Percentiles rank a stretch among this genome's conserved stretches.
Evolutionary conservation across 192 early-diverging fungal genomes (phyloP).

Genomic region (Endogone sp.): DNA sequence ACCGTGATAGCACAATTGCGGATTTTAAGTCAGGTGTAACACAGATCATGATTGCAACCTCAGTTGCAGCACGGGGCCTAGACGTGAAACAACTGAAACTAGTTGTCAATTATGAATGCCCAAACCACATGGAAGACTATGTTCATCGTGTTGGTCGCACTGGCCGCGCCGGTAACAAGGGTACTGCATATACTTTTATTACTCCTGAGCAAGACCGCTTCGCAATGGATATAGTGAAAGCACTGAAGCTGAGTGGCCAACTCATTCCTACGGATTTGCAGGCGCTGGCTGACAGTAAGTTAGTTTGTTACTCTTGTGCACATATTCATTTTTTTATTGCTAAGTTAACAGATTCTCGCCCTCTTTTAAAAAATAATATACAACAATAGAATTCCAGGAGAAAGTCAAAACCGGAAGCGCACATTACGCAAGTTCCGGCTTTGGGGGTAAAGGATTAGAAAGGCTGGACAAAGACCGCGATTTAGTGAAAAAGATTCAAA

Average conservation of each 20-base stretch:
- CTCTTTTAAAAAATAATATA: too few relatives aligned
- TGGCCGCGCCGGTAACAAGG: constrained; percentile 96
- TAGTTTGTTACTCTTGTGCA: neutral
- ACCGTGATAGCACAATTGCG: constrained; percentile 86
- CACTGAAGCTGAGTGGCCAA: constrained; percentile 73
- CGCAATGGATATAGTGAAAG: constrained; percentile 88
- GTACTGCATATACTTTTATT: constrained; percentile 95
- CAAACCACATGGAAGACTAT: constrained; percentile 98
- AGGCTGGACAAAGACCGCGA: constrained; percentile 90
- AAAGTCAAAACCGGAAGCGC: constrained; percentile 79
- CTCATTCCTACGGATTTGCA: constrained; percentile 75
- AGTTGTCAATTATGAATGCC: constrained; percentile 96
- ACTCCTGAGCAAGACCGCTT: constrained; percentile 92
- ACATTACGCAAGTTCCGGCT: constrained; percentile 70
- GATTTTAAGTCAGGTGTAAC: constrained; percentile 92
- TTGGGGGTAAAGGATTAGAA: constrained; percentile 96
- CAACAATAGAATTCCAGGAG: constrained; percentile 55
- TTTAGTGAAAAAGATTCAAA: constrained; percentile 86
- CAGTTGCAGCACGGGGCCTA: constrained; percentile 91
- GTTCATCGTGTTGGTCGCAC: constrained; percentile 98
- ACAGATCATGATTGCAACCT: constrained; percentile 93
- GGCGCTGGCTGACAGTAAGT: constrained; percentile 61
- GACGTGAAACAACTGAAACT: constrained; percentile 92
- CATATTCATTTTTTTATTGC: neutral
- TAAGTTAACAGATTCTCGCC: too few relatives aligned